These are phyloP conservation scores for Trypanosoma boissoni DNA, from an alignment of 208 protist species.

Conservation along the genomic window DNA sequence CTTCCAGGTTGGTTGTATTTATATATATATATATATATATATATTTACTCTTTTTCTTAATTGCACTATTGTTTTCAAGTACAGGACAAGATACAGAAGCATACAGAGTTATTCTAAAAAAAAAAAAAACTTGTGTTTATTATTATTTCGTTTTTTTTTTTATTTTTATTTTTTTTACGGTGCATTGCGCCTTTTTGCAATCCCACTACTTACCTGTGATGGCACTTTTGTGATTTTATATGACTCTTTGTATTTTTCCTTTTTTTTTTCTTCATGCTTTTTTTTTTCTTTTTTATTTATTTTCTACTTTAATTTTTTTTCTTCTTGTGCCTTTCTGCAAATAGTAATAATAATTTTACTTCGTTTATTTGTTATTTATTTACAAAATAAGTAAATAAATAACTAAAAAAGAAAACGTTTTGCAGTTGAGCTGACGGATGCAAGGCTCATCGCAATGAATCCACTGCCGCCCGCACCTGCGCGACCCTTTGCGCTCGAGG, in stretches of 20 bases:
- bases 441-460: not conserved
- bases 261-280: conserved; percentile 3
- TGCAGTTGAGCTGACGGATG: not conserved
- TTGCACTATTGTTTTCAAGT: not conserved
- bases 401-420: not conserved
- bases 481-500: conserved; percentile 5
- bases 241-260: not conserved
- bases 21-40: conserved; percentile 12
- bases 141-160: not conserved
- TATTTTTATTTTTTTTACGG: too few relatives aligned
- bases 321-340: too few relatives aligned
- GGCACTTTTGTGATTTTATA: too few relatives aligned
- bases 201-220: too few relatives aligned
- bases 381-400: too few relatives aligned
- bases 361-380: too few relatives aligned
- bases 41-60: conserved; percentile 1
- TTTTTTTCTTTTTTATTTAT: conserved; percentile 9
- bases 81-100: not conserved
- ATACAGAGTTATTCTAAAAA: not conserved
- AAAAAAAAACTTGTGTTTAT: not conserved
- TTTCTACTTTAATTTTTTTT: not conserved
- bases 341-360: too few relatives aligned
- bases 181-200: too few relatives aligned
- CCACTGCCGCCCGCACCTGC: conserved; percentile 2
- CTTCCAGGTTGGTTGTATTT: not conserved